These are phyloP conservation scores for Jaenimonas drosophilae DNA, from an alignment of 208 protist species.

Conservation along the genomic window DNA sequence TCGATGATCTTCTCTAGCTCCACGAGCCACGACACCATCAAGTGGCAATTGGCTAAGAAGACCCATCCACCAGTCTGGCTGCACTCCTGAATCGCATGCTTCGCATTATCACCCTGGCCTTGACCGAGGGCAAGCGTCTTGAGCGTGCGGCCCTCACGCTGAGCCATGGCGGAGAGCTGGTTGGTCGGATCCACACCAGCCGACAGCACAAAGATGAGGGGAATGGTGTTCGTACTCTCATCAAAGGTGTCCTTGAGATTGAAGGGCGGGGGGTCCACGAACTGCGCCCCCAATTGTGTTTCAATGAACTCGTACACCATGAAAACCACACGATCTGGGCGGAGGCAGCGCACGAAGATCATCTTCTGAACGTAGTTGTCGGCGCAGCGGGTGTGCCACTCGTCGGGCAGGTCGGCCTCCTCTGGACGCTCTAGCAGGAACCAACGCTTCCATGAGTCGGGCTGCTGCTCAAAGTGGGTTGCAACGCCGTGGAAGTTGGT, in stretches of 20 bases:
- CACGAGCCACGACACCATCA: constrained; percentile 96
- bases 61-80: constrained; percentile 94
- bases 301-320: constrained; percentile 96
- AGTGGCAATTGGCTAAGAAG: constrained; percentile 98
- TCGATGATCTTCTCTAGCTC: constrained; percentile 97
- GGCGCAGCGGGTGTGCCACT: constrained; percentile 88
- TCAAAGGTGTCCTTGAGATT: constrained; percentile 94
- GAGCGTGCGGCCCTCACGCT: constrained; percentile 71
- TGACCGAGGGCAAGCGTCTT: constrained; percentile 95
- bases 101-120: constrained; percentile 94
- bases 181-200: constrained; percentile 96
- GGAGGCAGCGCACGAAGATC: constrained; percentile 96
- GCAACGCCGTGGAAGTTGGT: constrained; percentile 93
- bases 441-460: constrained; percentile 93
- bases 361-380: constrained; percentile 94
- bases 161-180: constrained; percentile 88
- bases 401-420: constrained; percentile 89
- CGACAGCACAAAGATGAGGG: constrained; percentile 97
- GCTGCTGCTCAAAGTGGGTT: constrained; percentile 91
- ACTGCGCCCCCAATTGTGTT: constrained; percentile 89
- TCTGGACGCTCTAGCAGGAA: constrained; percentile 93
- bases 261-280: constrained; percentile 95
- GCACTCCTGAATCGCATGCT: constrained; percentile 89
- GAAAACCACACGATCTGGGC: constrained; percentile 95
- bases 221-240: constrained; percentile 87